These are phyloP conservation scores for Piper longum DNA, from an alignment of 164 flowering plant genomes.

Conservation along the genomic window DNA sequence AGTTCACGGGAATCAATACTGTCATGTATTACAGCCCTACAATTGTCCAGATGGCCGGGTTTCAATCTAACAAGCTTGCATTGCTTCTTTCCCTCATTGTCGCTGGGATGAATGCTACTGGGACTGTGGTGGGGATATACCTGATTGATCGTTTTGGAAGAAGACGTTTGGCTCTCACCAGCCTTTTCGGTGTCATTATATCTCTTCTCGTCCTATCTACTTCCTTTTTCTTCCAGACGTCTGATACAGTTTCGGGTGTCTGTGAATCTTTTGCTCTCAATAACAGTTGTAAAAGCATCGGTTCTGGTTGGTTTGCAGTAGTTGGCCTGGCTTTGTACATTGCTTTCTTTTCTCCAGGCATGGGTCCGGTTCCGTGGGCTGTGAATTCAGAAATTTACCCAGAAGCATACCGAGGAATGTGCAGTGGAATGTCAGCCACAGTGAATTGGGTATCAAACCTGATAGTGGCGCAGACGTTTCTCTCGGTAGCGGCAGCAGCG, in stretches of 20 bases:
- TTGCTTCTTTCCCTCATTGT: constrained; percentile 72
- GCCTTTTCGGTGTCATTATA: constrained; percentile 59
- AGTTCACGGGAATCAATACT: constrained; percentile 90
- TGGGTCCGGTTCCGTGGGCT: constrained; percentile 99
- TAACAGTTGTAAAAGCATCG: constrained; percentile 3
- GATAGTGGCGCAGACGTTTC: constrained; percentile 70
- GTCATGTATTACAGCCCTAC: constrained; percentile 99
- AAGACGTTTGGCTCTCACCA: constrained; percentile 50
- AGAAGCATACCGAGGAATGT: constrained; percentile 64
- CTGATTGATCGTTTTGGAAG: constrained; percentile 69
- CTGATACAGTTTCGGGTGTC: constrained; percentile 17
- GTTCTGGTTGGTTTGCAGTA: constrained; percentile 56
- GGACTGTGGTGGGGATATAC: constrained; percentile 68
- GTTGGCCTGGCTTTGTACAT: constrained; percentile 73
- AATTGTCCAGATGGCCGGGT: constrained; percentile 97
- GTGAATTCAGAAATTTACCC: constrained; percentile 95
- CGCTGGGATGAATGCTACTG: constrained; percentile 75
- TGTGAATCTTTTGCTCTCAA: constrained; percentile 4
- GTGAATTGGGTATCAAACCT: constrained; percentile 84
- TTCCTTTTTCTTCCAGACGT: constrained; percentile 44
- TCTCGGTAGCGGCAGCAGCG: constrained; percentile 45
- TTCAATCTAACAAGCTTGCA: constrained; percentile 67
- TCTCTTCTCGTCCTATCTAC: constrained; percentile 52
- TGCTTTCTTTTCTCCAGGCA: constrained; percentile 81
- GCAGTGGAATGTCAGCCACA: constrained; percentile 96